Conservation (phyloP, 495 filamentous ascomycete species). For the Letharia columbiana region DNA sequence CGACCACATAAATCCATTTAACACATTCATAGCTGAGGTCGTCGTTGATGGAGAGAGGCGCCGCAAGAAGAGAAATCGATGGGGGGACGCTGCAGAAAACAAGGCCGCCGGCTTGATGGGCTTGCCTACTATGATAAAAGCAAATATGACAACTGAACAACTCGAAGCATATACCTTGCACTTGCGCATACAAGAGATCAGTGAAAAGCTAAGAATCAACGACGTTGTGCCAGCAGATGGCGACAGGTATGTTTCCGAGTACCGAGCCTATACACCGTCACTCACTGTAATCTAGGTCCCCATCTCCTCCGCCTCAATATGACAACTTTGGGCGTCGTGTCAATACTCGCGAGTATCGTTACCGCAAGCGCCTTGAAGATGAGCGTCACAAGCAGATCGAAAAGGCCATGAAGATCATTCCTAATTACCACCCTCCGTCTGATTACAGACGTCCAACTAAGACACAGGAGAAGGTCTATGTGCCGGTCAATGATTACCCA, state of each 20-base stretch:
- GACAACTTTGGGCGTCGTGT: slow-evolving; percentile 98
- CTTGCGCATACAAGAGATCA: slow-evolving; percentile 95
- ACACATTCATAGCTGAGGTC: slow-evolving; percentile 36
- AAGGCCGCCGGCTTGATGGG: slow-evolving; percentile 98
- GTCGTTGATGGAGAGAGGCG: slow-evolving; percentile 64
- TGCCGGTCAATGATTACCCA: slow-evolving; percentile 99
- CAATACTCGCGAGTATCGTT: slow-evolving; percentile 95
- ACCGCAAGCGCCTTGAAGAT: slow-evolving; percentile 94
- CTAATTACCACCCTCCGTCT: slow-evolving; percentile 94
- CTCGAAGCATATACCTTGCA: slow-evolving; percentile 93
- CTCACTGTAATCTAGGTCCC: slow-evolving; percentile 54
- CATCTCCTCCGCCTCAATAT: slow-evolving; percentile 91
- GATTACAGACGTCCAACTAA: slow-evolving; percentile 97
- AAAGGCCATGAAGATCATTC: slow-evolving; percentile 95
- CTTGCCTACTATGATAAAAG: slow-evolving; percentile 88
- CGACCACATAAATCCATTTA: slow-evolving; percentile 3
- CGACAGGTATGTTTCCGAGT: slow-evolving; percentile 59
- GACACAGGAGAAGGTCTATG: slow-evolving; percentile 99
- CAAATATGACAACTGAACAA: slow-evolving; percentile 95
- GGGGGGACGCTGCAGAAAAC: slow-evolving; percentile 93
- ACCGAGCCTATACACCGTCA: neutral
- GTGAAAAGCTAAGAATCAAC: slow-evolving; percentile 95
- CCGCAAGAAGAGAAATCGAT: slow-evolving; percentile 96
- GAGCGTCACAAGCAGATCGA: slow-evolving; percentile 97
- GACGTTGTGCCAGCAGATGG: slow-evolving; percentile 94